Base-by-base conservation (phyloP, 179 eudicot species). In the Spergularia azorica region DNA sequence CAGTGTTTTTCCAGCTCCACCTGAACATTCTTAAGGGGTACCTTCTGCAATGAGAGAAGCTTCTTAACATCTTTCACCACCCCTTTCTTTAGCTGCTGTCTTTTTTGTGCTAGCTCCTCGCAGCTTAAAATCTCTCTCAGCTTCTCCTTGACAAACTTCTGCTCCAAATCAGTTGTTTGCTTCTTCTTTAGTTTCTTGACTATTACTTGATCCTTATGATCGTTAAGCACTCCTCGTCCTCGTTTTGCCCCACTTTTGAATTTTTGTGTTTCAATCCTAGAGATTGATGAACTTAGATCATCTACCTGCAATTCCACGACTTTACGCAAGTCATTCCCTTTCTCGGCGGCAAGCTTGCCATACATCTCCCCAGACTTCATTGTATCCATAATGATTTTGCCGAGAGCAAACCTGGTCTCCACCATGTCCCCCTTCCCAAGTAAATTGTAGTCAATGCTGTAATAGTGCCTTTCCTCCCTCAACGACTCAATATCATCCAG, bases 381-480 rank as follows among this genome's bases (percentile, higher is more conserved):
- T 20, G 97, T 89, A 63, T 87, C 85, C 75, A 88, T 57, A 57
- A 95, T 86, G 48, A 95, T 78, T 80, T 88, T 90, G 18, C 97
- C 97, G 26, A 93, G 84, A 73, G 85, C 97, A 83, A 90, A 91
- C 77, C 91, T 86, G 13, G 85, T 79, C 82, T 91, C 91, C 41
- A 4, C 2, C 21, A 72, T 26, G 71, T 88, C 74, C 18, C 97
- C 93, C 58, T 81, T 82, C 63, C 86, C 79, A n/a, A 93, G 98
- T 76, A 82, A 75, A 17, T 76, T 38, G 79, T 82, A 83, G 67
- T 91, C 54, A 36, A 91, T 86, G 77, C 77, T 70, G 21, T 75
- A 80, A 43, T 56, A 13, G 39, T 48, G 73, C 73, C 88, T 73
- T 71, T 78, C 71, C 5, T 64, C 75, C 56, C 57, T 79, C 16